Percentiles rank a stretch among this genome's conserved stretches.
These are phyloP conservation scores for Citrus glauca DNA, from an alignment of 345 rosid genomes.

Conservation along the genomic window DNA sequence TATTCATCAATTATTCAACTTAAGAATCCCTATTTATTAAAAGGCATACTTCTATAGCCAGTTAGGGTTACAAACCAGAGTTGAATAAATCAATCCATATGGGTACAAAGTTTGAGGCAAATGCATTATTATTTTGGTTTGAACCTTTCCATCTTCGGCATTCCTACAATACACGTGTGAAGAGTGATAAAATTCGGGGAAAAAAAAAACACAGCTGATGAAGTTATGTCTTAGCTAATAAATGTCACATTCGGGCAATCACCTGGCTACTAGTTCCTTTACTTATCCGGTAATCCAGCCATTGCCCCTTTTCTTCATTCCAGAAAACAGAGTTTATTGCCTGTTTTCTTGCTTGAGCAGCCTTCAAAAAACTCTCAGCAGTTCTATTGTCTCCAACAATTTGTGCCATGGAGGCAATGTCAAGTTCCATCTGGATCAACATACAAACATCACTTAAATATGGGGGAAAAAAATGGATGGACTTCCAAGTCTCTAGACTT, in stretches of 20 bases:
- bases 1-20: too few relatives aligned
- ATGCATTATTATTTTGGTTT: conserved; percentile 56
- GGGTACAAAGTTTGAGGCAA: conserved; percentile 83
- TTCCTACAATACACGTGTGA: conserved; percentile 29
- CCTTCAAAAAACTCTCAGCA: conserved; percentile 42
- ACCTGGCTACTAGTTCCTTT: conserved; percentile 27
- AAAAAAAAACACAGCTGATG: background rate
- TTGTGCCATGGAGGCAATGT: conserved; percentile 66
- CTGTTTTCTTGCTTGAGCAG: conserved; percentile 55
- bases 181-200: background rate
- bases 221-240: background rate
- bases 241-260: background rate
- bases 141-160: conserved; percentile 47
- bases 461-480: background rate
- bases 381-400: conserved; percentile 40
- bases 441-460: conserved; percentile 1
- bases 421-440: conserved; percentile 78
- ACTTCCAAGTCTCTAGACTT: background rate
- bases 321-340: conserved; percentile 63
- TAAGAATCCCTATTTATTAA: too few relatives aligned
- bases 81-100: conserved; percentile 69
- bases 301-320: conserved; percentile 72
- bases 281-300: conserved; percentile 82
- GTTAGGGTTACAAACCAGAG: conserved; percentile 46
- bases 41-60: too few relatives aligned